phyloP scores from a whole-genome alignment of 179 eudicot genomes.

The Nepenthes alata region DNA sequence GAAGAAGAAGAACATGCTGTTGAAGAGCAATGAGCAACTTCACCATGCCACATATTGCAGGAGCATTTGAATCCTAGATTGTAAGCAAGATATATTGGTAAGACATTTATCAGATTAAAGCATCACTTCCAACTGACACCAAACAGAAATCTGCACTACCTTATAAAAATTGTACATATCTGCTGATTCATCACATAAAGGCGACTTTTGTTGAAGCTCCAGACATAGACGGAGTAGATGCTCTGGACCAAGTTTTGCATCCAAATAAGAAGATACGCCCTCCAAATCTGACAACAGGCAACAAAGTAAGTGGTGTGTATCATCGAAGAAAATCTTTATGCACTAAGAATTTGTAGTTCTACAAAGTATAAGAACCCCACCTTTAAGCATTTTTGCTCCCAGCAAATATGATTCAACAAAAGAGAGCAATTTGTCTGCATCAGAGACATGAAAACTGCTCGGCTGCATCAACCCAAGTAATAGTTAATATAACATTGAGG shows the following conservation, averaged over 20 bases:
- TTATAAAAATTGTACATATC: conserved; percentile 66
- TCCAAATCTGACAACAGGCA: conserved; percentile 37
- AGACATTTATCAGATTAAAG: background rate
- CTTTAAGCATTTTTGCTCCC: conserved; percentile 54
- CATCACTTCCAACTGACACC: background rate
- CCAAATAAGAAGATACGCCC: conserved; percentile 45
- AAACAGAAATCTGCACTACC: conserved; percentile 21
- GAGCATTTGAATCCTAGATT: conserved; percentile 68
- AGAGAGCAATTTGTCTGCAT: conserved; percentile 36
- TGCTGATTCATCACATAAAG: conserved; percentile 19
- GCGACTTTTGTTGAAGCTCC: conserved; percentile 54
- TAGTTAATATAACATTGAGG: too few relatives aligned
- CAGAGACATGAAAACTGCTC: conserved; percentile 48
- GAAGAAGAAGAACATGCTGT: conserved; percentile 31
- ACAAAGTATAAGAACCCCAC: conserved; percentile 16
- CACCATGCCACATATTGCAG: conserved; percentile 66
- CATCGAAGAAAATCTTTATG: background rate
- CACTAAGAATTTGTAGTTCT: background rate
- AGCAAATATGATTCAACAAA: conserved; percentile 59
- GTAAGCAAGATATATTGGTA: background rate
- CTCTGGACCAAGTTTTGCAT: conserved; percentile 56
- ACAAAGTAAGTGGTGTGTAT: background rate
- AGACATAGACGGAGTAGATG: conserved; percentile 69
- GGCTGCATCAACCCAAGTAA: conserved; percentile 28
- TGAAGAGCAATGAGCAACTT: conserved; percentile 43